These are phyloP conservation scores for Leccinum subatratum DNA, from an alignment of 1,284 basidiomycete genomes.

Conservation along the genomic window DNA sequence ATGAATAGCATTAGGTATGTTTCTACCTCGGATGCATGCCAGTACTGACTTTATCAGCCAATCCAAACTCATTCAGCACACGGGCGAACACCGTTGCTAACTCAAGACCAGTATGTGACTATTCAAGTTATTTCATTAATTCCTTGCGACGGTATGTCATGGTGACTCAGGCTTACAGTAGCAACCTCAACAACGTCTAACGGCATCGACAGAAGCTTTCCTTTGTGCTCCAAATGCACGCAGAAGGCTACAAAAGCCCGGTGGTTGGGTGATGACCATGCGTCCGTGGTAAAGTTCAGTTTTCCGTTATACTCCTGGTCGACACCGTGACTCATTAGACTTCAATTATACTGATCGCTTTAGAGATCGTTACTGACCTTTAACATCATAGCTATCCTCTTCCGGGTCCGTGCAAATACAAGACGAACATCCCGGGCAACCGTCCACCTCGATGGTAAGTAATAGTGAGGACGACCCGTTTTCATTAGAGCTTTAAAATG, in stretches of 20 bases:
- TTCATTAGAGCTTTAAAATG: no score
- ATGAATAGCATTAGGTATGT: neutral
- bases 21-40: neutral
- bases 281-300: neutral
- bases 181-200: neutral
- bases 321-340: no score
- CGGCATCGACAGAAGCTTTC: neutral
- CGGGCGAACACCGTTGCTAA: neutral
- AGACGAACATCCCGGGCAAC: no score
- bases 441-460: no score
- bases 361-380: no score
- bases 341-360: no score
- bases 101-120: neutral
- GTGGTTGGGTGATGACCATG: neutral
- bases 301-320: neutral
- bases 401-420: no score
- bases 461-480: no score
- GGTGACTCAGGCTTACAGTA: neutral
- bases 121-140: neutral
- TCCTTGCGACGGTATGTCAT: neutral
- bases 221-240: neutral
- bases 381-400: no score
- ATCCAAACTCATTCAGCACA: neutral
- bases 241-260: neutral
- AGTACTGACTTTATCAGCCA: neutral